Conservation (phyloP, 1,139 yeast genomes). For the Kluyveromyces sp. region DNA sequence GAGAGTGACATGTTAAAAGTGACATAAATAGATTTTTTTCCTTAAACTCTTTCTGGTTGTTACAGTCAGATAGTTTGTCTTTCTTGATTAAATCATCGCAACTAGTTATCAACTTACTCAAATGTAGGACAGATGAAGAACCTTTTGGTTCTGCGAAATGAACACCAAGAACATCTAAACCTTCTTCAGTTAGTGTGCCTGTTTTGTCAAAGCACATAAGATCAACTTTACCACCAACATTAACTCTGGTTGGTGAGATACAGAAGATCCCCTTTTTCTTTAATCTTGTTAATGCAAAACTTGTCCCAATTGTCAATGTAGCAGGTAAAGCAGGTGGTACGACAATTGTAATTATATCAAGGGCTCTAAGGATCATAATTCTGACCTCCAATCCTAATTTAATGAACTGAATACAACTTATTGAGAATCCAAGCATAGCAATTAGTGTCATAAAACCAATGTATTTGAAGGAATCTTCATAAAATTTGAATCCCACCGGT, state of each 20-base stretch:
- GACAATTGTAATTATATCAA: conserved; percentile 90
- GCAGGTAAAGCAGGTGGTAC: conserved; percentile 99
- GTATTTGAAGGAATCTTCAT: conserved; percentile 87
- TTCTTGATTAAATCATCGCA: conserved; percentile 30
- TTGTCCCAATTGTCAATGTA: conserved; percentile 90
- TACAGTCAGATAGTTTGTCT: conserved; percentile 25
- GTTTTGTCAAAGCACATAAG: conserved; percentile 92
- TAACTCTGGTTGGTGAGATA: conserved; percentile 87
- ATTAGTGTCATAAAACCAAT: conserved; percentile 89
- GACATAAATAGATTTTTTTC: conserved; percentile 35
- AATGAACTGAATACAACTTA: conserved; percentile 78
- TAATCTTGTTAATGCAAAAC: conserved; percentile 76
- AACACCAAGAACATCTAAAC: conserved; percentile 84
- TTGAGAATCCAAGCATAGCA: conserved; percentile 76
- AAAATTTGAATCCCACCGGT: conserved; percentile 88
- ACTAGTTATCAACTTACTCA: conserved; percentile 39
- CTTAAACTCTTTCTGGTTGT: conserved; percentile 22
- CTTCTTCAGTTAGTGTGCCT: conserved; percentile 96
- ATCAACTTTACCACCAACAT: conserved; percentile 90
- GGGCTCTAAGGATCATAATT: conserved; percentile 75
- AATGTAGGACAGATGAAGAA: conserved; percentile 41
- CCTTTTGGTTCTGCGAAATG: conserved; percentile 43
- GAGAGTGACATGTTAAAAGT: conserved; percentile 82
- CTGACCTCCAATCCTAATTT: conserved; percentile 61
- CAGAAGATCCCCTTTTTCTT: conserved; percentile 68